These are phyloP conservation scores for Collybia mongolica DNA, from an alignment of 768 basidiomycete genomes.

Conservation along the genomic window DNA sequence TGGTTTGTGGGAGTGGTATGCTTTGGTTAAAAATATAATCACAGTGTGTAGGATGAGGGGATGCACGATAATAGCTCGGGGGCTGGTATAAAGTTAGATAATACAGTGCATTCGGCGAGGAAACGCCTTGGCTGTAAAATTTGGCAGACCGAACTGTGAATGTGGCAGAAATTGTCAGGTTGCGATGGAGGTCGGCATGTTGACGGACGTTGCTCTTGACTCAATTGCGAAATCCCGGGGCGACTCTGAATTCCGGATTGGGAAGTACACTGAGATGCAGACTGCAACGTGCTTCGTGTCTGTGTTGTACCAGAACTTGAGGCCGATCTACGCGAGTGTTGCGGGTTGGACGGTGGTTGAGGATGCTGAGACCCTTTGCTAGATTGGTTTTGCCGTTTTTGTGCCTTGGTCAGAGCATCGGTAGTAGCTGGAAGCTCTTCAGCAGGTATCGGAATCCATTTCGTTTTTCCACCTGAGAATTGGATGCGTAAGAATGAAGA, in stretches of 20 bases:
- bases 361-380: conserved; percentile 16
- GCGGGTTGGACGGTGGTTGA: conserved; percentile 4
- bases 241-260: conserved; percentile 46
- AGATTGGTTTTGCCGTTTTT: conserved; percentile 19
- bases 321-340: conserved; percentile 1
- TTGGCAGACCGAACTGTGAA: too few relatives aligned
- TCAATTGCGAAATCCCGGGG: conserved; percentile 47
- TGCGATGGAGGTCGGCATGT: not conserved
- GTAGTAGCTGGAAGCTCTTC: conserved; percentile 54
- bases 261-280: conserved; percentile 25
- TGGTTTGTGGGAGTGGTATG: not conserved
- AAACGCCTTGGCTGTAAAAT: not conserved
- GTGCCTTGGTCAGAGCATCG: conserved; percentile 30
- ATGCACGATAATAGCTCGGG: not conserved
- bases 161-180: too few relatives aligned
- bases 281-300: conserved; percentile 14
- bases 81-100: not conserved
- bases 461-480: conserved; percentile 49
- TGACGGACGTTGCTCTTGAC: conserved; percentile 23
- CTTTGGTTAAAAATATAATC: not conserved
- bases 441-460: conserved; percentile 59
- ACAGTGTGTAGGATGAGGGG: not conserved
- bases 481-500: conserved; percentile 1
- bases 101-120: not conserved
- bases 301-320: conserved; percentile 12